Conservation (phyloP, 1,284 basidiomycete genomes). For the Ustilago bromivora region DNA sequence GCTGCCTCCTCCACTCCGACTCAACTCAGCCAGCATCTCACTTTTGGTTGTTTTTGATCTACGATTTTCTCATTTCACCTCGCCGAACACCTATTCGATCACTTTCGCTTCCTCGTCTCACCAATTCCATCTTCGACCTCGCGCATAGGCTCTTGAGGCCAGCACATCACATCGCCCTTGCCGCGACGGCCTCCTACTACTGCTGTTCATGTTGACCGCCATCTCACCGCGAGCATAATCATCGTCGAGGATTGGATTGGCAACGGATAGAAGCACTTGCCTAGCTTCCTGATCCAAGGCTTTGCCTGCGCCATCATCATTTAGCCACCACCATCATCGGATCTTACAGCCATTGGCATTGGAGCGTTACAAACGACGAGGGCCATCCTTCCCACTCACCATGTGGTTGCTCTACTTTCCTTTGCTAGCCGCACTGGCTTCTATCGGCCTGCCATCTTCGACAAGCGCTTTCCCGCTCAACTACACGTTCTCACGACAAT, state of each 20-base stretch:
- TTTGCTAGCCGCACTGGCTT: conserved; percentile 16
- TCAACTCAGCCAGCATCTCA: neutral
- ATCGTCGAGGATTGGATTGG: neutral
- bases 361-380: neutral
- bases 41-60: neutral
- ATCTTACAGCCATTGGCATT: neutral
- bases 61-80: neutral
- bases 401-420: conserved; percentile 22
- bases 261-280: neutral
- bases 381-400: neutral
- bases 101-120: neutral
- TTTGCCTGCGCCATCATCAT: neutral
- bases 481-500: conserved; percentile 48
- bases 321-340: neutral
- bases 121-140: neutral
- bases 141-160: neutral
- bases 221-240: neutral
- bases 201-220: neutral
- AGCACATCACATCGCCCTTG: neutral
- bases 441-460: conserved; percentile 9
- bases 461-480: conserved; percentile 28
- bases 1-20: neutral
- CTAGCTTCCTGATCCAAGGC: neutral
- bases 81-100: neutral
- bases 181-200: neutral